These are phyloP conservation scores for Nannizziopsis arthrosporioides DNA, from an alignment of 2,329 filamentous ascomycete genomes.

Conservation along the genomic window DNA sequence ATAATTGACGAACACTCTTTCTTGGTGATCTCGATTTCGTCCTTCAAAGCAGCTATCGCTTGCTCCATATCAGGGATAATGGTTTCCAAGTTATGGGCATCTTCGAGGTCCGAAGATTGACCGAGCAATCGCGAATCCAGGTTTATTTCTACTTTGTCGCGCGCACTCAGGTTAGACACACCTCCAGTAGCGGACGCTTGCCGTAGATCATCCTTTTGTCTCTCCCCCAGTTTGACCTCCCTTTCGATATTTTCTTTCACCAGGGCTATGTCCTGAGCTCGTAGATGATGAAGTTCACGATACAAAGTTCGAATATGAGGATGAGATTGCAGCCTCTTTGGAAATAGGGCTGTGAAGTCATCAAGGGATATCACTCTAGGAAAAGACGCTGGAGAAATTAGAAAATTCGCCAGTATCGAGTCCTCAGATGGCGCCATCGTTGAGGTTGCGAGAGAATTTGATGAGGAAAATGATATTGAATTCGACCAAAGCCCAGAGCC, in stretches of 20 bases:
- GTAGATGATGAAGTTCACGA: constrained; percentile 64
- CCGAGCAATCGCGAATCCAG: constrained; percentile 51
- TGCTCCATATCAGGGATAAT: constrained; percentile 58
- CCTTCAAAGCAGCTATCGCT: constrained; percentile 54
- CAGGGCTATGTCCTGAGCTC: constrained; percentile 55
- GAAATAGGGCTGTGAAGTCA: constrained; percentile 67
- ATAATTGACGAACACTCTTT: constrained; percentile 51
- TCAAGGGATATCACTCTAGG: constrained; percentile 60
- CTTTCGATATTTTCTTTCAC: constrained; percentile 46
- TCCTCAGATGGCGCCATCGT: constrained; percentile 64
- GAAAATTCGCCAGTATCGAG: constrained; percentile 63
- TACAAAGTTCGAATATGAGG: constrained; percentile 61
- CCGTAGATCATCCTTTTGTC: constrained; percentile 29
- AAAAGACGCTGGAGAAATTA: constrained; percentile 63
- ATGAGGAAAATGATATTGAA: background rate
- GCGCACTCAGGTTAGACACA: constrained; percentile 24
- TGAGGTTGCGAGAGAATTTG: background rate
- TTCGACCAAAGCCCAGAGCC: background rate
- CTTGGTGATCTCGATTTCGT: constrained; percentile 55
- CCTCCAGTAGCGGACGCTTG: constrained; percentile 23
- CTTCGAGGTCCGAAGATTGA: constrained; percentile 32
- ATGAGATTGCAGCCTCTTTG: constrained; percentile 51
- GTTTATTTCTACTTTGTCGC: constrained; percentile 31
- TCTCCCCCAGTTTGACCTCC: constrained; percentile 28
- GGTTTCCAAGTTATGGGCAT: constrained; percentile 49